phyloP scores from a whole-genome alignment of 2,329 filamentous ascomycete genomes.

The Dactylella cylindrospora region DNA sequence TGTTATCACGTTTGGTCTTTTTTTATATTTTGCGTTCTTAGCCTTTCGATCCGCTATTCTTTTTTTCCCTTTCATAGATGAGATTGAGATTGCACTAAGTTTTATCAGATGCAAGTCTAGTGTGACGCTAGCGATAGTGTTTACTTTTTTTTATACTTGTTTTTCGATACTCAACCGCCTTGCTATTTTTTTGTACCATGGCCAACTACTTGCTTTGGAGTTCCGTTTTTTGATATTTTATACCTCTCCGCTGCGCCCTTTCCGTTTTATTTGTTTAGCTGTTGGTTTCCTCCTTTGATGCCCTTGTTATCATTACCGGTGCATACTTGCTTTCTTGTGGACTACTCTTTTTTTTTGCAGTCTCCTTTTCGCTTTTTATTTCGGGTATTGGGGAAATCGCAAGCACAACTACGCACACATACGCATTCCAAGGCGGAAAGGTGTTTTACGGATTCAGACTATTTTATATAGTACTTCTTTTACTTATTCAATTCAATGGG shows the following conservation, averaged over 20 bases:
- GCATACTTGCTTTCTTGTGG: too few relatives aligned
- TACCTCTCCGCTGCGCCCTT: conserved; percentile 44
- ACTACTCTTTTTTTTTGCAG: too few relatives aligned
- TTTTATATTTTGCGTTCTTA: conserved; percentile 6
- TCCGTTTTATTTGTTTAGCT: conserved; percentile 1
- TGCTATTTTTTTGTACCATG: conserved; percentile 15
- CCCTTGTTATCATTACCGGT: too few relatives aligned
- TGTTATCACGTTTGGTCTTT: conserved; percentile 39
- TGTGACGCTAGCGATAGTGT: neutral
- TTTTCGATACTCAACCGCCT: neutral
- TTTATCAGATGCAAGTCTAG: conserved; percentile 15
- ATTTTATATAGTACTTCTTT: too few relatives aligned
- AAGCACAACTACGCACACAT: too few relatives aligned
- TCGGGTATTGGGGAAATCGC: too few relatives aligned
- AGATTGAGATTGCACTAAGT: conserved; percentile 15
- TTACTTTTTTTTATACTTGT: neutral
- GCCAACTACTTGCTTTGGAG: conserved; percentile 30
- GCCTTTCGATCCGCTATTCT: neutral
- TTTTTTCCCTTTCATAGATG: conserved; percentile 21
- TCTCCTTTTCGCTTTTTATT: too few relatives aligned
- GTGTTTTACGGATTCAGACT: too few relatives aligned
- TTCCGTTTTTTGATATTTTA: conserved; percentile 16
- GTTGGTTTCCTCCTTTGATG: conserved; percentile 11
- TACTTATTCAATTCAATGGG: too few relatives aligned
- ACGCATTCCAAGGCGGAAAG: too few relatives aligned